Evolutionary conservation across 2,329 filamentous ascomycete species (phyloP), one percentile per base, ranked within the genome.

Genomic region (Cytospora leucostoma): DNA sequence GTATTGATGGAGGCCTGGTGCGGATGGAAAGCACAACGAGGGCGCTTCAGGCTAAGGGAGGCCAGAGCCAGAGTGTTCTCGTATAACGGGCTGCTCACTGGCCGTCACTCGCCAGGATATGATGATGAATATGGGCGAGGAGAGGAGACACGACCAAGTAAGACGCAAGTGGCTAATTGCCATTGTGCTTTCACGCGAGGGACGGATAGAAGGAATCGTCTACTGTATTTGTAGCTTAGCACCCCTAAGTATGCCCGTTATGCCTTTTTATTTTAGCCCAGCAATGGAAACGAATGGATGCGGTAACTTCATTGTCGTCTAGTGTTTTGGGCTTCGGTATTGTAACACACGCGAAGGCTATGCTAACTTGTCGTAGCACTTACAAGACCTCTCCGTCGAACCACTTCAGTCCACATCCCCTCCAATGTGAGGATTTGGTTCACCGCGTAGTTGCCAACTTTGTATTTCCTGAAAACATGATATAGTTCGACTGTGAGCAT

Each of bases 171-270:
- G 51, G 51, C 52, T 35, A 56, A 37, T 34, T 63, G 62, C 38
- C 59, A 51, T 58, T 32, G 12, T 56, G 35, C 51, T 55, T 51
- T 27, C 40, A 40, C 37, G 52, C 57, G 17, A 56, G 56, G 47
- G 51, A 61, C 56, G 40, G 49, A 56, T 53, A 60, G 50, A 49
- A 27, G 61, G 33, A 40, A 17, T 35, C 32, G 40, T 51, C 21
- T 32, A 35, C 52, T 37, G 40, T 50, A 21, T 50, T 50, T 61
- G 53, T 56, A 54, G 21, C n/a, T 54, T 51, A 59, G 56, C 38
- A 56, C 53, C 56, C 37, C 51, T 56, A 56, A 35, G 57, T 61
- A 54, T 61, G 62, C 56, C 27, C 57, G 32, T 55, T 40, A 56
- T 55, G 55, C 55, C 50, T 54, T 44, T 21, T 27, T 7, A 12